Base-by-base conservation (phyloP, 805 yeast genomes). In the Cyberlindnera veronae region DNA sequence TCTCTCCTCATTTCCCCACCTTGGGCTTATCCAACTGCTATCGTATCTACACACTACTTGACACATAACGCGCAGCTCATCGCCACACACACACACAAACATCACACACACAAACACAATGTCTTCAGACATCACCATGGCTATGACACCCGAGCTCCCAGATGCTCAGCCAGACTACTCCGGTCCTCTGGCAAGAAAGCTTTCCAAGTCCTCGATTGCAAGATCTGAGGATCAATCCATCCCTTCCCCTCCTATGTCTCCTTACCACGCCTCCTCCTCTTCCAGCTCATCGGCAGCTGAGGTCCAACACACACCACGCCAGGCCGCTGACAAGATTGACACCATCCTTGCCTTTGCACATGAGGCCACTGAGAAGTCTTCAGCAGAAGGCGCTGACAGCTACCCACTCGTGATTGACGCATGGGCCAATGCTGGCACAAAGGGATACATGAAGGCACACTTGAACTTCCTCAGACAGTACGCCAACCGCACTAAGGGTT, bases 391-490 rank as follows among this genome's bases (percentile, higher is more conserved):
- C 49, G 65, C 62, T 49, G 64, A 67, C 37, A 65, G 72, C 30
- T 69, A 70, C 47, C 64, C 68, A 29, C 59, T 80, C 45, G 70
- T 66, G 27, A 65, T 81, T 41, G 68, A 71, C 50, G 77, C 84
- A 5, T 77, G 79, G 76, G 46, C 58, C 9, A 67, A 66, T 31
- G 53, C 75, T 41, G 63, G 64, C 27, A 46, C 57, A 5, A 63
- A 69, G 27, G 64, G 66, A 34, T 79, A 67, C 60, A 77, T 74
- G 54, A 60, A 56, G 35, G 62, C 65, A 34, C 83, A 78, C 45
- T 50, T 76, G 40, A 57, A 56, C n/a, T 80, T 79, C 49, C 63
- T 80, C 43, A 68, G 68, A 42, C 76, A 76, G 49, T 80, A 80
- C 57, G 34, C 46, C 5, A 34, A 23, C 27, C 55, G 53, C 27